Evolutionary conservation across 768 basidiomycete genomes (phyloP), one percentile per base, ranked within the genome.

Genomic region (Mycena epipterygia): DNA sequence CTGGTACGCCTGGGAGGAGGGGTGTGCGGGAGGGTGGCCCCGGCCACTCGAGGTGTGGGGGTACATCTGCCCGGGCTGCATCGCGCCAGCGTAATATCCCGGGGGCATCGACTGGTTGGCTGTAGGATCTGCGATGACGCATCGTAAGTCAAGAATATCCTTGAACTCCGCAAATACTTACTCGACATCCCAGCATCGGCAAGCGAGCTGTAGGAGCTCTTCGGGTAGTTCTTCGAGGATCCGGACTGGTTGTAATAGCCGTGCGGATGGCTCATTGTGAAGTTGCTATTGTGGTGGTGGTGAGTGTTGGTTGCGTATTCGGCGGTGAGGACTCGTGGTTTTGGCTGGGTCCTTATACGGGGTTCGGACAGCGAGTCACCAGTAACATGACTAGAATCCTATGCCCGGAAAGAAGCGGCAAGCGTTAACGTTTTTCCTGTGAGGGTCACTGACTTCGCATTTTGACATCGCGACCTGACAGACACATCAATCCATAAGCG

Each of bases 151-250:
- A 52, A 37, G 1, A 2, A 35, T 33, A 6, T 39, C n/a, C 13
- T 57, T n/a, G 23, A 58, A n/a, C 2, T 41, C 23, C 5, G 9
- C 12, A 25, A 19, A 23, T 27, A 61, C 67, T 11, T 27, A 68
- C 67, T 61, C n/a, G 49, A 60, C 41, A 61, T 67, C 7, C 57
- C 67, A 9, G 67, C 58, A 29, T 61, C 42, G 23, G 39, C 51
- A 2, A 68, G 67, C n/a, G 58, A 53, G 41, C 67, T 68, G 51
- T 68, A 68, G 0, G 58, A 53, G 49, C 67, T 68, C 23, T 23
- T 37, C 2, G 59, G 51, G 8, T 60, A 53, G 23, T 68, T 68
- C 1, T 42, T 39, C 5, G 57, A 67, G 13, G 66, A 42, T 0
- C 41, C 13, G 5, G 35, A 14, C 19, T 33, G 17, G 33, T 25